A percentile compares a stretch with the other conserved stretches of the same genome.
Evolutionary conservation across 768 basidiomycete genomes (phyloP).

Genomic region (Roridomyces roridus): DNA sequence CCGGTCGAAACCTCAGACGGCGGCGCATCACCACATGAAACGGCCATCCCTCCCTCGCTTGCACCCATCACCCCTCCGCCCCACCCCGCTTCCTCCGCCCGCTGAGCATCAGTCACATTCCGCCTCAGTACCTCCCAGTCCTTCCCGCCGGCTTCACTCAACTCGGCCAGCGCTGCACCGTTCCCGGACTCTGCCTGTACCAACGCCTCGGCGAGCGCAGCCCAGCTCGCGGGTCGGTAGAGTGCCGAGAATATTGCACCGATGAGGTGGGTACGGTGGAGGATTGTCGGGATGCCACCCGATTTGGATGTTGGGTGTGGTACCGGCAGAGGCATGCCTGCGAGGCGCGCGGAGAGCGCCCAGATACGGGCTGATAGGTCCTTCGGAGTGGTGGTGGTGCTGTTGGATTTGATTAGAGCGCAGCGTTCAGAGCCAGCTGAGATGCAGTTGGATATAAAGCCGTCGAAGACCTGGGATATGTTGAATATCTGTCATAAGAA

Average conservation of each 20-base stretch:
- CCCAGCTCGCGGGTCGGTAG: conserved; percentile 16
- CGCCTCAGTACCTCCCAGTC: conserved; percentile 8
- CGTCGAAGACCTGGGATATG: conserved; percentile 9
- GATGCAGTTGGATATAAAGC: conserved; percentile 13
- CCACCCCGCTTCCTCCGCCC: conserved; percentile 15
- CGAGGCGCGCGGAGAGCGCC: conserved; percentile 4
- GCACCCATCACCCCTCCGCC: conserved; percentile 12
- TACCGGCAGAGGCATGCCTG: conserved; percentile 3
- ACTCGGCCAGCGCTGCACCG: conserved; percentile 1
- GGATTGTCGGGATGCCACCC: conserved; percentile 7
- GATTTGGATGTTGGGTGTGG: neutral
- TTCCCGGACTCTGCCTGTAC: conserved; percentile 6
- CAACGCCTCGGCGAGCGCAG: conserved; percentile 14
- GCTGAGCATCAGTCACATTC: conserved; percentile 17
- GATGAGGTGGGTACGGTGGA: conserved; percentile 13
- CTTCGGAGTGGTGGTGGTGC: neutral
- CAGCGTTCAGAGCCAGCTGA: conserved; percentile 15
- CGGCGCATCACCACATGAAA: conserved; percentile 20
- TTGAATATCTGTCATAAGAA: neutral
- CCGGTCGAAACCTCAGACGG: neutral
- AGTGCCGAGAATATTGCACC: conserved; percentile 15
- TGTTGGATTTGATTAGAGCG: neutral
- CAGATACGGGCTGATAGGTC: conserved; percentile 13
- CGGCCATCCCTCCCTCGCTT: conserved; percentile 14
- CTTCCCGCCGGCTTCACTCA: conserved; percentile 7